Evolutionary conservation across 1,139 yeast genomes (phyloP).

Genomic region (Hemisphaericaspora subhashii): DNA sequence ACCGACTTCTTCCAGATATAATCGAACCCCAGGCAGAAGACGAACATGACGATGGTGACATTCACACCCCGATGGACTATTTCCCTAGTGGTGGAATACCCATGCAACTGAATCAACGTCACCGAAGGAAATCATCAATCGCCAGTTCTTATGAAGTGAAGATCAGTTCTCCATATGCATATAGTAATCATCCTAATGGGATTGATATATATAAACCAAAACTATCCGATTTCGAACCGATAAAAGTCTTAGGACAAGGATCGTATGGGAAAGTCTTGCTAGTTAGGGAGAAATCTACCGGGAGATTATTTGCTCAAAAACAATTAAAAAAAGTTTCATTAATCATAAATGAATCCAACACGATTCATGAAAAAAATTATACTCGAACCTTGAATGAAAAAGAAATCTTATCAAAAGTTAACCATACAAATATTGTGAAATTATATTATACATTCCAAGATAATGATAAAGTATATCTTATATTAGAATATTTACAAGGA

Average conservation of each 20-base stretch:
- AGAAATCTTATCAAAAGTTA: constrained; percentile 42
- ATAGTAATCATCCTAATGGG: constrained; percentile 3
- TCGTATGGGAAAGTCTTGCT: constrained; percentile 87
- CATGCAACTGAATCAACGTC: constrained; percentile 10
- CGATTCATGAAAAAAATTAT: constrained; percentile 35
- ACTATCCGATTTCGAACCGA: constrained; percentile 65
- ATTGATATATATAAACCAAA: constrained; percentile 27
- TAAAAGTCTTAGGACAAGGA: constrained; percentile 86
- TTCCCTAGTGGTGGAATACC: constrained; percentile 12
- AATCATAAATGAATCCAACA: constrained; percentile 37
- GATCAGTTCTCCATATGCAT: constrained; percentile 14
- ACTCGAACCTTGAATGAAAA: constrained; percentile 44
- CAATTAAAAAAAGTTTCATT: constrained; percentile 74
- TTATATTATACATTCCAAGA: constrained; percentile 91
- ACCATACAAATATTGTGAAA: constrained; percentile 87
- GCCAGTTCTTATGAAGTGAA: constrained; percentile 19
- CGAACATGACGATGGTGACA: constrained; percentile 6
- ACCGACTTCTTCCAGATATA: constrained; percentile 4
- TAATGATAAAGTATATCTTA: constrained; percentile 70
- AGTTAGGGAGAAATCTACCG: constrained; percentile 66
- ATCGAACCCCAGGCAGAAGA: constrained; percentile 8
- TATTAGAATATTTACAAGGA: constrained; percentile 87
- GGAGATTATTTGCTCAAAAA: constrained; percentile 81
- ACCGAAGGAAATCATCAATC: constrained; percentile 18
- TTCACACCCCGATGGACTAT: constrained; percentile 9